Conservation (phyloP, 805 yeast species). For the Suhomyces emberorum region DNA sequence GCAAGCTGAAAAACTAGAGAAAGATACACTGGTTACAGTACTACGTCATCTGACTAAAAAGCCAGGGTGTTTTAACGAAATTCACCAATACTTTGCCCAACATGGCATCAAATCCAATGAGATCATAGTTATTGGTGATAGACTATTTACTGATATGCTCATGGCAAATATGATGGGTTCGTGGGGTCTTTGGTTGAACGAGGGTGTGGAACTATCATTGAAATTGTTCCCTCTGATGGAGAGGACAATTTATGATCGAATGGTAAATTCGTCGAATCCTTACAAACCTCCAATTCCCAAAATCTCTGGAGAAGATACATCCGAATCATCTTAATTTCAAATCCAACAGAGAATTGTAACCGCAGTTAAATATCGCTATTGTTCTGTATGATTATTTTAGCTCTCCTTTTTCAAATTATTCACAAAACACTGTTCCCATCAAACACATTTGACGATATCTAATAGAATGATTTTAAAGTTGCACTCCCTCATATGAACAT, state of each 20-base stretch:
- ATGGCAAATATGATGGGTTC: slow-evolving; percentile 96
- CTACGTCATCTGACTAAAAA: slow-evolving; percentile 72
- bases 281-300: too few relatives aligned
- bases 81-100: slow-evolving; percentile 53
- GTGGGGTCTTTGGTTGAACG: slow-evolving; percentile 75
- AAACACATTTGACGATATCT: too few relatives aligned
- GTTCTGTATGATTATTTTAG: too few relatives aligned
- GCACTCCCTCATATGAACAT: too few relatives aligned
- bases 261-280: too few relatives aligned
- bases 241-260: slow-evolving; percentile 31
- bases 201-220: slow-evolving; percentile 64
- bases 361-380: too few relatives aligned
- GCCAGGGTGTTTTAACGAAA: slow-evolving; percentile 76
- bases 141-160: slow-evolving; percentile 84
- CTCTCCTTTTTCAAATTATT: too few relatives aligned
- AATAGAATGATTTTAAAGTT: too few relatives aligned
- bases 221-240: slow-evolving; percentile 54
- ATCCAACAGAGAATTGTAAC: too few relatives aligned
- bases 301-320: too few relatives aligned
- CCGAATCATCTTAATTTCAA: too few relatives aligned
- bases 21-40: slow-evolving; percentile 64
- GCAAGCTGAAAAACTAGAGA: slow-evolving; percentile 64
- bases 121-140: slow-evolving; percentile 85
- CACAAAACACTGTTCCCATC: too few relatives aligned
- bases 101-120: slow-evolving; percentile 54